Base-by-base conservation (phyloP, 495 filamentous ascomycete genomes). In the Aspergillus indologenus region DNA sequence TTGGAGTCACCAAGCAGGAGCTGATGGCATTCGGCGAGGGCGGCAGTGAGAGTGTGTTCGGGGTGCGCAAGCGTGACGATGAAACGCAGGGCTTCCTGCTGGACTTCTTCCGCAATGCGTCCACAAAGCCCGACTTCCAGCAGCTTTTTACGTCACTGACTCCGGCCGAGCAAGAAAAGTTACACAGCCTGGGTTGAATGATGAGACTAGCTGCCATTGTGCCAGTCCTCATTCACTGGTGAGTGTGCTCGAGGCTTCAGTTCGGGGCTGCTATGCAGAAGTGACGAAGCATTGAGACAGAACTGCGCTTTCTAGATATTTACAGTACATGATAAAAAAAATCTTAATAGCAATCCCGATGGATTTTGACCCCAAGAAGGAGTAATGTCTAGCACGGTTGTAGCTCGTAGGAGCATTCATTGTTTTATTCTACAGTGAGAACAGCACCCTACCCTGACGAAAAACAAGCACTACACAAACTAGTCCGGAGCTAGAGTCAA, bases 1-100 rank as follows among this genome's bases (percentile, higher is more conserved):
- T 84, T 45, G 85, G 81, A 19, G 72, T 81, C 23, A 85, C 84
- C 23, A 85, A 87, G 71, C 76, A 85, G 57, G 89, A 96, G 55
- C 79, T 97, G 22, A 92, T 97, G 90, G 78, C 83, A 15, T 92
- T 81, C 62, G 81, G 83, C 40, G 87, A 88, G 51, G 83, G 81
- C 1, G 76, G 76, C 43, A 69, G 72, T 0, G 80, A 83, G 52
- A 78, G 78, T 56, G 76, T 81, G 29, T 80, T 81, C 61, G 75
- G 71, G 3, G 71, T 77, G 59, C 85, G 89, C 42, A 82, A 87
- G 65, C 79, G 85, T n/a, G 93, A 98, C 65, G 92, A 97, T 67
- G 91, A 96, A 70, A 98, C 92, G 14, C 90, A 96, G 71, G 83
- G 79, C 8, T 96, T 89, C 66, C 78, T 98, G 34, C 74, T 80